Evolutionary conservation across 192 early-diverging fungal genomes (phyloP).

Genomic region (Backusella mclennaniae): DNA sequence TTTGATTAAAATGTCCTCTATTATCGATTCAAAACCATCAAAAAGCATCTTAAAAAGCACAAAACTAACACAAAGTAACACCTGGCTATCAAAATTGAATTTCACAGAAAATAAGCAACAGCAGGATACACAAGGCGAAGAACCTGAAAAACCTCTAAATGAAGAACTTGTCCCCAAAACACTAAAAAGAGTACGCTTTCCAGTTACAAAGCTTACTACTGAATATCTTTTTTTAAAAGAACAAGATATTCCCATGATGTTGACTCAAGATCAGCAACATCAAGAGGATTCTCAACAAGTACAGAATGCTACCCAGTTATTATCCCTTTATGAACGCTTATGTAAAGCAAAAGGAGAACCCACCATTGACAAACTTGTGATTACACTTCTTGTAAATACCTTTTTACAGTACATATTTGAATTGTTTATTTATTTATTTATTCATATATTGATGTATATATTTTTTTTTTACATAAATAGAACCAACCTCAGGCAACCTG

Average conservation of each 20-base stretch:
- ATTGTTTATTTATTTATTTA: background rate
- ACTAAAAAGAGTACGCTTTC: conserved; percentile 55
- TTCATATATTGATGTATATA: background rate
- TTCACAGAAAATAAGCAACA: background rate
- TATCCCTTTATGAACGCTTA: conserved; percentile 28
- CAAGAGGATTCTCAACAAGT: background rate
- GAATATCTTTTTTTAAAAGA: conserved; percentile 36
- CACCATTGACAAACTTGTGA: conserved; percentile 16
- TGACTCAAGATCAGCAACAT: background rate
- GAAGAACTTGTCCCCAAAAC: conserved; percentile 24
- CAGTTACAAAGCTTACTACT: conserved; percentile 47
- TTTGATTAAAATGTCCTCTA: background rate
- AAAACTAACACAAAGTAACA: background rate
- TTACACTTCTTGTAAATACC: conserved; percentile 15
- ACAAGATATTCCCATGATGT: background rate
- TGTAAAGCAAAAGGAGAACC: conserved; percentile 31
- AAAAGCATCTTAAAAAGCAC: conserved; percentile 5
- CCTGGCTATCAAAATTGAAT: conserved; percentile 12
- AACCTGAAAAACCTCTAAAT: background rate
- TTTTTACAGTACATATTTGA: background rate
- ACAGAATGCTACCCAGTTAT: conserved; percentile 6
- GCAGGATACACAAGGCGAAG: background rate
- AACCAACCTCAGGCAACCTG: conserved; percentile 10
- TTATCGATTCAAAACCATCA: background rate
- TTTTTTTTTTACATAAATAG: conserved; percentile 1